Base-by-base conservation (phyloP, 805 yeast species). In the Saturnispora gosingensis region DNA sequence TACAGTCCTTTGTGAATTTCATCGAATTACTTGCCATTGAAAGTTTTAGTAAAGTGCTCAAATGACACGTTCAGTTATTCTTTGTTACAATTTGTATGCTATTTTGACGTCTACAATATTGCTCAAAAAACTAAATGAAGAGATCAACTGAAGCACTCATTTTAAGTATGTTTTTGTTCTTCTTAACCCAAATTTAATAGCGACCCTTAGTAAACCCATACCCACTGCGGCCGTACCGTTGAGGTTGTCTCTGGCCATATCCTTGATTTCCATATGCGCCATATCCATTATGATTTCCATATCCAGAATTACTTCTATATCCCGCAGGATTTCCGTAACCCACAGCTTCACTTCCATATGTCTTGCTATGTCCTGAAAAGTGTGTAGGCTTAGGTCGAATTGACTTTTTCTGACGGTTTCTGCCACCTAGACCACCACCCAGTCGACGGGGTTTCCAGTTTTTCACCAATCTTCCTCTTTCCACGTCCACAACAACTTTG, bases 391-490 rank as follows among this genome's bases (percentile, higher is more conserved):
- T 30, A 30, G 9, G 34, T 30, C n/a, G 48, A 18, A 32, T n/a
- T 20, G 43, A 9, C 40, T 53, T 20, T n/a, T 45, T 20, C 15
- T n/a, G 42, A 30, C 53, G 50, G 16, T 47, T 46, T 49, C 68
- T 55, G 1, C 96, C 96, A 4, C 97, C 97, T n/a, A 86, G 67
- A 0, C 97, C 97, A 4, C 97, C 97, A 1, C 96, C 97, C 2
- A 91, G 70, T 53, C 91, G 65, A 58, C 85, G 63, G 0, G 95
- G 93, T 51, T 73, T 75, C 85, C 90, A 86, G 57, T 74, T 77
- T 51, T 83, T 76, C 15, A 77, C 75, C 1, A 80, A 65, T 45
- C 93, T 68, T 2, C 88, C 85, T 53, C 91, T 65, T 61, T 85
- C 93, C 45, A 79, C 75, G 60, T 86, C 95, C 1, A 83, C 85